A percentile compares a stretch with the other conserved stretches of the same genome.
Evolutionary conservation across 1,284 basidiomycete species (phyloP).

Genomic region (Gomphus bonarii): DNA sequence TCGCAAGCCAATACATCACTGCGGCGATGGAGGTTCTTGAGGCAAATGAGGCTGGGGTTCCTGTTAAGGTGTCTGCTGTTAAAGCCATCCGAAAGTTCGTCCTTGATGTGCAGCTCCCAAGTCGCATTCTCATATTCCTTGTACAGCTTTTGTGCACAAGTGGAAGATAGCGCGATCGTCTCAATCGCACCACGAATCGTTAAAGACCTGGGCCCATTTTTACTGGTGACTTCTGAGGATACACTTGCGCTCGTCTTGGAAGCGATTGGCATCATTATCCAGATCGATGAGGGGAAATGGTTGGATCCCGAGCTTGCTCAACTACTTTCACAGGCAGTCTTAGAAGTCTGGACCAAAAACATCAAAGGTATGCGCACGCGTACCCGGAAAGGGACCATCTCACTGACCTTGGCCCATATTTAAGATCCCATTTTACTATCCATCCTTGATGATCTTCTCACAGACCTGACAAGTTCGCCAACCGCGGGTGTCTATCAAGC

Average conservation of each 20-base stretch:
- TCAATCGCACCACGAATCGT: constrained; percentile 69
- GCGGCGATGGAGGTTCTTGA: constrained; percentile 84
- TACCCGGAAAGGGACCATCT: background rate
- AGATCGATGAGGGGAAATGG: constrained; percentile 65
- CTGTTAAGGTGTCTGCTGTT: constrained; percentile 90
- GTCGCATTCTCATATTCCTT: background rate
- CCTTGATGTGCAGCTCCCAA: background rate
- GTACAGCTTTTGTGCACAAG: constrained; percentile 58
- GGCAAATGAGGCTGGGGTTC: constrained; percentile 54
- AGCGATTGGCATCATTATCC: constrained; percentile 68
- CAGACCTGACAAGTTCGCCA: constrained; percentile 53
- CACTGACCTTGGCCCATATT: background rate
- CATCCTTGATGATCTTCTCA: constrained; percentile 76
- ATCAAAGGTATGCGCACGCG: constrained; percentile 50
- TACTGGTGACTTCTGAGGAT: constrained; percentile 74
- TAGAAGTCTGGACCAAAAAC: constrained; percentile 78
- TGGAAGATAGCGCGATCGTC: constrained; percentile 46
- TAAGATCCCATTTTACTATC: constrained; percentile 85
- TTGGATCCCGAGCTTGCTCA: constrained; percentile 53
- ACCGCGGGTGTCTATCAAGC: constrained; percentile 54
- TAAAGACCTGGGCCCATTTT: constrained; percentile 77
- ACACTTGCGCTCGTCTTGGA: constrained; percentile 88
- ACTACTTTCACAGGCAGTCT: constrained; percentile 51
- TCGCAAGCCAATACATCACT: constrained; percentile 77
- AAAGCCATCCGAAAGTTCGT: constrained; percentile 83